Base-by-base conservation (phyloP, 441 rosid genomes). In the Mallotus japonicus region DNA sequence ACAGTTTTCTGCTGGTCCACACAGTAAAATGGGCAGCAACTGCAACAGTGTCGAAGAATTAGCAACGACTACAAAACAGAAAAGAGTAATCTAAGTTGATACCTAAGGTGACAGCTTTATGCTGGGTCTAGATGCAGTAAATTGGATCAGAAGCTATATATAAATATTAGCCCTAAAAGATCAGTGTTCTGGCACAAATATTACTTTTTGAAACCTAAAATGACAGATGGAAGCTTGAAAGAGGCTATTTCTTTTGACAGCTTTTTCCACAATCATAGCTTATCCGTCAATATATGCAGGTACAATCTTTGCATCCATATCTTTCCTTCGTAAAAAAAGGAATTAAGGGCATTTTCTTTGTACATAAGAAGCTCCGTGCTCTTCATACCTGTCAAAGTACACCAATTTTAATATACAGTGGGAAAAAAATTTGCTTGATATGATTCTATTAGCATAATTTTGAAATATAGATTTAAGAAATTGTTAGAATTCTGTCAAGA, bases 261-360 rank as follows among this genome's bases (percentile, higher is more conserved):
- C 64, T 73, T 17, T 10, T 11, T 55, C 32, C 64, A 67, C 32
- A 28, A 54, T 54, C 54, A 49, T 24, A 32, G 50, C 32, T 62
- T n/a, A 20, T 47, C 59, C 49, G 37, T 24, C 77, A 44, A 4
- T 19, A 40, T 37, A 58, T 10, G 28, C 22, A 56, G 62, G 16
- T 40, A 57, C 63, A 58, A 49, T 17, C 22, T 28, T 57, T 16
- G 8, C 51, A 32, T 34, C 17, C 63, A 20, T 12, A 11, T n/a
- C 44, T 28, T 64, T 17, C 14, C 64, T 28, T 69, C 74, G 11
- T n/a, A 51, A 5, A 5, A 24, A 67, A 19, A 0, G 47, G 20
- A 74, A 75, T 79, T 73, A 92, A 49, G 96, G 97, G 87, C 99
- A 95, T 83, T 95, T 95, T 79, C 99, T 84, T 78, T 91, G 99